A percentile compares a stretch with the other conserved stretches of the same genome.
These are phyloP conservation scores for Cryptococcus jaspeensis DNA, from an alignment of 1,284 basidiomycete species.

Conservation along the genomic window DNA sequence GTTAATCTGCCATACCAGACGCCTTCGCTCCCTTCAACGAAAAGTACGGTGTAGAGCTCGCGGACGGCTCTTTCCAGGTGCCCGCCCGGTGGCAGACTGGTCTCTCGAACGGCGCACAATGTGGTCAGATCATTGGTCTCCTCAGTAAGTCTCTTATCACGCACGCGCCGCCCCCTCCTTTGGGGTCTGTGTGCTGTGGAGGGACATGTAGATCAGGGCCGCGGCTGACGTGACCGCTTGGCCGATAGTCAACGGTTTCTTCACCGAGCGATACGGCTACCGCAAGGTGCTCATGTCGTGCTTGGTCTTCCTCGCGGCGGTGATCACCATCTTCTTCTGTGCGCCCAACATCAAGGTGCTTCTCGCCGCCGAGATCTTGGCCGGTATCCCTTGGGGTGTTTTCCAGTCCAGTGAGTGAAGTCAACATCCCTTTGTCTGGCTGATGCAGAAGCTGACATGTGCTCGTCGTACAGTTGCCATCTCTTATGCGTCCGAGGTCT, in stretches of 20 bases:
- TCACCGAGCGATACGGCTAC: slow-evolving; percentile 50
- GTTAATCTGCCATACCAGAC: slow-evolving; percentile 18
- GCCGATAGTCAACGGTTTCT: slow-evolving; percentile 44
- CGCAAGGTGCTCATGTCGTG: slow-evolving; percentile 40
- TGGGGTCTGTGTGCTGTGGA: background rate
- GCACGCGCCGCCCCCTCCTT: background rate
- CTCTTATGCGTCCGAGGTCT: slow-evolving; percentile 46
- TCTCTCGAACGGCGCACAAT: slow-evolving; percentile 48
- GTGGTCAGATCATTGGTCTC: slow-evolving; percentile 53
- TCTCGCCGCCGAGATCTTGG: slow-evolving; percentile 39
- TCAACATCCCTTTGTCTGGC: background rate
- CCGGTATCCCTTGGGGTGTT: slow-evolving; percentile 44
- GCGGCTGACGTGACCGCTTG: background rate
- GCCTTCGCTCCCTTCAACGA: slow-evolving; percentile 46
- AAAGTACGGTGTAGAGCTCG: slow-evolving; percentile 40
- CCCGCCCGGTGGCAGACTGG: slow-evolving; percentile 55
- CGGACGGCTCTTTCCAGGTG: slow-evolving; percentile 49
- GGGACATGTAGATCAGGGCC: background rate
- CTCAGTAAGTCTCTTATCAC: slow-evolving; percentile 18
- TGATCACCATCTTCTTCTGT: slow-evolving; percentile 46
- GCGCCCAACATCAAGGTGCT: slow-evolving; percentile 37
- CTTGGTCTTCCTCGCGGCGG: slow-evolving; percentile 33
- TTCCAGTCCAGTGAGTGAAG: slow-evolving; percentile 33
- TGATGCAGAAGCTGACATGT: background rate
- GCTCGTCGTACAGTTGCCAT: slow-evolving; percentile 14